Evolutionary conservation across 2,329 filamentous ascomycete genomes (phyloP).

Genomic region (Zasmidium citrigriseum): DNA sequence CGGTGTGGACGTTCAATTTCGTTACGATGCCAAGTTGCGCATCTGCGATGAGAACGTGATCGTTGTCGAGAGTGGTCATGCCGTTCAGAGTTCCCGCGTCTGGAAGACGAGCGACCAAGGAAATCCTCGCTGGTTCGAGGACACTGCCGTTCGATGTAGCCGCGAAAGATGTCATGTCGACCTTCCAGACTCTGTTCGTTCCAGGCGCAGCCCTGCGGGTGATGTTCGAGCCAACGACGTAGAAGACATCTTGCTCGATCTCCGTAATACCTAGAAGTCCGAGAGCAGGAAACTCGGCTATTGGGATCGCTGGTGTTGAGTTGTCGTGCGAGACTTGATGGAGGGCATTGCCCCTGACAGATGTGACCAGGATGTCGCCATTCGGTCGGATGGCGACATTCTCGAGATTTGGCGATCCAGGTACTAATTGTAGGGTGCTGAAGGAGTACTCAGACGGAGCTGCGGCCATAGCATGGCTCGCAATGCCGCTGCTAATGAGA

Average conservation of each 20-base stretch:
- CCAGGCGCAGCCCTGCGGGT: background rate
- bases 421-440: background rate
- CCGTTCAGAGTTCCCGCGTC: background rate
- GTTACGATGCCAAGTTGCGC: background rate
- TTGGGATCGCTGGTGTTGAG: background rate
- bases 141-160: background rate
- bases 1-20: background rate
- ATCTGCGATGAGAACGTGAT: background rate
- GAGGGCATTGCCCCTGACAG: background rate
- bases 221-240: background rate
- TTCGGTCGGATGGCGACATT: background rate
- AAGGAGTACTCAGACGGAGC: background rate
- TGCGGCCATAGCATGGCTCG: no score
- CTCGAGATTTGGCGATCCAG: background rate
- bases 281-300: background rate
- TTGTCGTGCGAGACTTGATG: background rate
- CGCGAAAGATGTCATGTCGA: background rate
- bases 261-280: background rate
- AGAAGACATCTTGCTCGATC: background rate
- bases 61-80: background rate
- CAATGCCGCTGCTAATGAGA: no score
- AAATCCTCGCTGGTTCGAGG: background rate
- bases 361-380: slow-evolving; percentile 2
- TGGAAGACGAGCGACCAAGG: background rate
- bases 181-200: background rate